Conservation (phyloP, 2,329 filamentous ascomycete genomes). For the Ophidiomyces ophidiicola region DNA sequence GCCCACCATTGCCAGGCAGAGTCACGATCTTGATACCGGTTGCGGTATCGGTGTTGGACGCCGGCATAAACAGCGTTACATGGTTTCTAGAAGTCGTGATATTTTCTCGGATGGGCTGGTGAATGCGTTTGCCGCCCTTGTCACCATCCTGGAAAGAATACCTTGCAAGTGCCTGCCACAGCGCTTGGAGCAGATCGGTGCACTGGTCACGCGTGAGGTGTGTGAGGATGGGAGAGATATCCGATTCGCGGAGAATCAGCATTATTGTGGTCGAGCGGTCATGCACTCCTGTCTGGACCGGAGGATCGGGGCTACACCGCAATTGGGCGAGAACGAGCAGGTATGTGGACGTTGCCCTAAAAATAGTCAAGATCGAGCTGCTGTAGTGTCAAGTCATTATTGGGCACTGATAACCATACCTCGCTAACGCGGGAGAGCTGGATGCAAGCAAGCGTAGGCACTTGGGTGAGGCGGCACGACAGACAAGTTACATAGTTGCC, state of each 20-base stretch:
- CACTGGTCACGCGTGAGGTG: constrained; percentile 24
- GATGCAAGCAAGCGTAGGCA: no score
- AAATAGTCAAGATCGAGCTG: no score
- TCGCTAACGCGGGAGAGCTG: no score
- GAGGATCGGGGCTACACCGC: no score
- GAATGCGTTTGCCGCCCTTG: constrained; percentile 21
- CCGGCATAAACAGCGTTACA: constrained; percentile 64
- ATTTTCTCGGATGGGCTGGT: constrained; percentile 34
- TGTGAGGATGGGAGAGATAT: constrained; percentile 25
- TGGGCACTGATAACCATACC: no score
- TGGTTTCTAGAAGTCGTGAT: constrained; percentile 31
- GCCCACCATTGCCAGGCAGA: constrained; percentile 35
- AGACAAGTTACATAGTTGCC: no score
- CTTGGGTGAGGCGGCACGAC: no score
- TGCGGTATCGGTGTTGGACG: constrained; percentile 45
- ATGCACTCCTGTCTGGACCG: no score
- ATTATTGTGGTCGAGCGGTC: constrained; percentile 8
- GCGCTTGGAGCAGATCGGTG: constrained; percentile 25
- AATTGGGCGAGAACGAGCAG: no score
- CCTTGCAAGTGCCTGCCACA: constrained; percentile 26
- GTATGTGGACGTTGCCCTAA: no score
- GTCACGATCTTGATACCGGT: constrained; percentile 65
- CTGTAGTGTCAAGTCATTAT: no score
- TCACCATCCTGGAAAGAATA: constrained; percentile 19
- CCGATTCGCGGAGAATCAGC: constrained; percentile 15